Conservation (phyloP, 805 yeast species). For the Suhomyces sp. region DNA sequence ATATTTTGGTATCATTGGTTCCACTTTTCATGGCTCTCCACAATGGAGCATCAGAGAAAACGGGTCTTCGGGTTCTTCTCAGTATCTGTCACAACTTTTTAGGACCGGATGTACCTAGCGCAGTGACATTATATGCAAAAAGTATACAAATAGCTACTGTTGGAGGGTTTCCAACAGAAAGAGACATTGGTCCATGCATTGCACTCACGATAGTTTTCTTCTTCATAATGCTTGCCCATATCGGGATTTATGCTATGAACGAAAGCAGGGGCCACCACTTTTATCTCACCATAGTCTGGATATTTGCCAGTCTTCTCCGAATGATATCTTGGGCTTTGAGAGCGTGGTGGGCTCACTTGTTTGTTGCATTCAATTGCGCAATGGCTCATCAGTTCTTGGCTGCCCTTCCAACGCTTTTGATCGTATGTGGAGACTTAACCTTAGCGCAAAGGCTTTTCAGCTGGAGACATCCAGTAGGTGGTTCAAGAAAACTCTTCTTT, state of each 20-base stretch:
- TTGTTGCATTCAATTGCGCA: conserved; percentile 50
- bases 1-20: too few species aligned
- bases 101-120: neutral
- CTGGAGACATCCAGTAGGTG: conserved; percentile 75
- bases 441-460: conserved; percentile 72
- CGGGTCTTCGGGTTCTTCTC: neutral
- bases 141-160: conserved; percentile 47
- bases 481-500: conserved; percentile 53
- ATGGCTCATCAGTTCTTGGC: conserved; percentile 53
- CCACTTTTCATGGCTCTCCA: too few species aligned
- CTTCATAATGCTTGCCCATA: conserved; percentile 47
- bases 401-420: conserved; percentile 57
- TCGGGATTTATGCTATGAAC: conserved; percentile 48
- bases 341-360: conserved; percentile 56
- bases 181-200: conserved; percentile 62
- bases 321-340: conserved; percentile 60
- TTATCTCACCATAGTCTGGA: conserved; percentile 53
- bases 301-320: conserved; percentile 51
- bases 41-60: neutral
- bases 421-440: conserved; percentile 59
- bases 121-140: neutral
- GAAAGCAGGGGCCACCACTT: conserved; percentile 58
- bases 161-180: conserved; percentile 58
- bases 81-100: neutral
- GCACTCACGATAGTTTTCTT: conserved; percentile 55